A percentile compares a stretch with the other conserved stretches of the same genome.
Evolutionary conservation across 371 early-diverging fungal genomes (phyloP).

Genomic region (Haplosporangium sp.): DNA sequence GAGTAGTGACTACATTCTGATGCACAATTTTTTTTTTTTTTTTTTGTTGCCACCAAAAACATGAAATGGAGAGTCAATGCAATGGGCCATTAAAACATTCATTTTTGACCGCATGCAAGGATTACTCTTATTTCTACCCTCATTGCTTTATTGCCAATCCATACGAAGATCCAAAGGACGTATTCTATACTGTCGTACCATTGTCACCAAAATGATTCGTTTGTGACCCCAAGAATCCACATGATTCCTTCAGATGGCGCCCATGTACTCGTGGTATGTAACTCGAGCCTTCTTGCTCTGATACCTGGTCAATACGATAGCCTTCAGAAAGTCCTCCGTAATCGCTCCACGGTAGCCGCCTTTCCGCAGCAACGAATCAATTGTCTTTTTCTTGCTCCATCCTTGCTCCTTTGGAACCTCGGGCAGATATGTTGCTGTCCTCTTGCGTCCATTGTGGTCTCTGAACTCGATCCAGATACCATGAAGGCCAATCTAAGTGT

Average conservation of each 20-base stretch:
- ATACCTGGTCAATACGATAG: constrained; percentile 83
- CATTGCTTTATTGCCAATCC: no score
- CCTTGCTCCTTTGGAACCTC: constrained; percentile 82
- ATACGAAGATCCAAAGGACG: no score
- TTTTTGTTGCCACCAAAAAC: not conserved
- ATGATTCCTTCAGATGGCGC: not conserved
- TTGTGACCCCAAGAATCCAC: not conserved
- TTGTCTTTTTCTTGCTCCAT: constrained; percentile 88
- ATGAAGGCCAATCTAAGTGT: constrained; percentile 77
- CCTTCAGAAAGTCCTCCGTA: constrained; percentile 63
- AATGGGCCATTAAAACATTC: no score
- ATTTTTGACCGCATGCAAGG: no score
- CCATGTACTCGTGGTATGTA: constrained; percentile 74
- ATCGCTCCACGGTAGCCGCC: constrained; percentile 79
- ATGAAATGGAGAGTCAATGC: no score
- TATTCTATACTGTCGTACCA: no score
- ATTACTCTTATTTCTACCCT: no score
- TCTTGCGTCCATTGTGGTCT: constrained; percentile 60
- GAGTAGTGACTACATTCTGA: not conserved
- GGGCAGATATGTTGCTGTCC: constrained; percentile 91
- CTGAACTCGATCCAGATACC: constrained; percentile 93
- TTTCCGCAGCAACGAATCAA: constrained; percentile 87
- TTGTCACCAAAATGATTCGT: not conserved
- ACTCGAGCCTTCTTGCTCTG: constrained; percentile 76
- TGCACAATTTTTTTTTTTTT: not conserved